Conservation (phyloP, 2,329 filamentous ascomycete genomes). For the Penicillium sp. region DNA sequence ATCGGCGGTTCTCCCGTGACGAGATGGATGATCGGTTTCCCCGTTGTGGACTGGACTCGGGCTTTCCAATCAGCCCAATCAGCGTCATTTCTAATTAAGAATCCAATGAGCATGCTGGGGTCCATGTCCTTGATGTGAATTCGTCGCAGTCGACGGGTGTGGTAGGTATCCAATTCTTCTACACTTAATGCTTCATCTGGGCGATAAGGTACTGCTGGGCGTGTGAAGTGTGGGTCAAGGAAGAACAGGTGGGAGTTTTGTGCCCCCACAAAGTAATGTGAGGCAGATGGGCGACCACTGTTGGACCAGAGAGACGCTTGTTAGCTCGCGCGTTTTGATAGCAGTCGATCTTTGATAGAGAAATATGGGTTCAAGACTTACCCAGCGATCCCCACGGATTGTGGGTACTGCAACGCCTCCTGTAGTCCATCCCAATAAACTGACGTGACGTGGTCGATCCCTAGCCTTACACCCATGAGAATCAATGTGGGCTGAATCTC, state of each 20-base stretch:
- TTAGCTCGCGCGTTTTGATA: background rate
- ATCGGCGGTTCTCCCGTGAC: slow-evolving; percentile 68
- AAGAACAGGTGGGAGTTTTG: slow-evolving; percentile 87
- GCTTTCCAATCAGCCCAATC: slow-evolving; percentile 86
- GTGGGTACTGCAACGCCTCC: slow-evolving; percentile 78
- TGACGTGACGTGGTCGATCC: slow-evolving; percentile 90
- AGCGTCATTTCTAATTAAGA: slow-evolving; percentile 77
- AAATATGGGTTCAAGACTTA: slow-evolving; percentile 46
- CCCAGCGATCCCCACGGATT: slow-evolving; percentile 96
- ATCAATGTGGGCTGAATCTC: slow-evolving; percentile 83
- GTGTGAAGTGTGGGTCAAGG: slow-evolving; percentile 88
- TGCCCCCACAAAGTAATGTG: slow-evolving; percentile 74
- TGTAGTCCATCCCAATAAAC: slow-evolving; percentile 96
- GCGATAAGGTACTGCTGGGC: slow-evolving; percentile 70
- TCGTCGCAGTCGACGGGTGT: slow-evolving; percentile 80
- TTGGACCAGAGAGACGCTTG: slow-evolving; percentile 14
- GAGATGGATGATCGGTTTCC: slow-evolving; percentile 85
- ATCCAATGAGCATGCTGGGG: slow-evolving; percentile 95
- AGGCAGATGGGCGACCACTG: slow-evolving; percentile 89
- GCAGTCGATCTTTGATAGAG: background rate
- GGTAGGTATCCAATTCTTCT: slow-evolving; percentile 80
- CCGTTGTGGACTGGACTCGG: slow-evolving; percentile 72
- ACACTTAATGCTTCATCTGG: slow-evolving; percentile 58
- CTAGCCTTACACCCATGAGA: slow-evolving; percentile 83
- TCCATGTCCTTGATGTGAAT: slow-evolving; percentile 92